Evolutionary conservation across 2,329 filamentous ascomycete species (phyloP), one percentile per base, ranked within the genome.

Genomic region (Juglanconis sp.): DNA sequence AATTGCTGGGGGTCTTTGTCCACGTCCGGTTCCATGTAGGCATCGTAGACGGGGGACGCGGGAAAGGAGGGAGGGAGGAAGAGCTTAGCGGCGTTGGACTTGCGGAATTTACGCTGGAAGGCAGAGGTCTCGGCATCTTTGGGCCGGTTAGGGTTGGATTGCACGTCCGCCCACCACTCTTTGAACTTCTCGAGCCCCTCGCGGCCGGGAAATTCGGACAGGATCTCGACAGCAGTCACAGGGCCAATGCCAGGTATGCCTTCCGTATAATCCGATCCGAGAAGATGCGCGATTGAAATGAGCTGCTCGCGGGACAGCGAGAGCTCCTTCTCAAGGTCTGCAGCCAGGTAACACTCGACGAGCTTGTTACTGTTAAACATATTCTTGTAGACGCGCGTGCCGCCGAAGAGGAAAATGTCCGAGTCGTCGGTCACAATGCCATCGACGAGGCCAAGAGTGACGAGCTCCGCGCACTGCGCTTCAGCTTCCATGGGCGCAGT

Each of bases 311-410:
- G 86, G 3, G 91, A 89, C 0, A 99, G 84, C 0, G 90, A 91
- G 64, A 97, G 88, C 68, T 99, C 96, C 67, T 90, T 90, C 68
- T 96, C 91, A 0, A 99, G 80, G 69, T 99, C 95, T 0, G 79
- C 80, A 2, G 87, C 78, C 9, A 99, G 83, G 71, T 98, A 99
- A 75, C 95, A 98, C 76, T 99, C 95, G 47, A 99, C 95, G 68
- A 92, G 96, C 72, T 99, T 99, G 73, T 95, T 95, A 68, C 92
- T 89, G 74, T 97, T 99, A 81, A 99, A 99, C 92, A 99, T 96
- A 78, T 99, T 99, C 74, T 99, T 99, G 81, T 99, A 99, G 30
- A 99, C 90, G 17, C 94, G 84, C 0, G 92, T 99, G 42, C 95
- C 96, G 17, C 95, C 96, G 73, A 99, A 99, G 1, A 99, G 83